These are phyloP conservation scores for Russula vinacea DNA, from an alignment of 768 basidiomycete species.

Conservation along the genomic window DNA sequence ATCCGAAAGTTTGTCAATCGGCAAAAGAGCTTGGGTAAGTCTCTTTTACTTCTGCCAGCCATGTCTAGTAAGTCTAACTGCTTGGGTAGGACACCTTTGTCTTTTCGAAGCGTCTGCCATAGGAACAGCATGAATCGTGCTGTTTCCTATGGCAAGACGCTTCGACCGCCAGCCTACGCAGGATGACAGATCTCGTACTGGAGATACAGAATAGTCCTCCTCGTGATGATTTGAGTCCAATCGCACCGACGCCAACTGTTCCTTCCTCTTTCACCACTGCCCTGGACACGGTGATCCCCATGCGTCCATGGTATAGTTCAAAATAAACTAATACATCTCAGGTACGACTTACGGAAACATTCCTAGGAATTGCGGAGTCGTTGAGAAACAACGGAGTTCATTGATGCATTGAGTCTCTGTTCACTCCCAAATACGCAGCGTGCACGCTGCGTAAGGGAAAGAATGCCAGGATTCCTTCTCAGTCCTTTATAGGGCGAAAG, in stretches of 20 bases:
- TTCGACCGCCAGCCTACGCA: conserved; percentile 37
- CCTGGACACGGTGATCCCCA: conserved; percentile 15
- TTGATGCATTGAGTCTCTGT: conserved; percentile 38
- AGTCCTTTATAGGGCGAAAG: no score
- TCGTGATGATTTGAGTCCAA: conserved; percentile 33
- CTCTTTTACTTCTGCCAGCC: not conserved
- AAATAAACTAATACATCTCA: conserved; percentile 29
- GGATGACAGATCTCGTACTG: conserved; percentile 53
- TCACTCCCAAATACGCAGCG: no score
- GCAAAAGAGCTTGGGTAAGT: conserved; percentile 46
- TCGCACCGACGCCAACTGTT: no score
- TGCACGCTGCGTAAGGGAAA: no score
- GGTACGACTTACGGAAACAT: conserved; percentile 55
- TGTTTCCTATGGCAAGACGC: conserved; percentile 49
- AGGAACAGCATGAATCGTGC: no score
- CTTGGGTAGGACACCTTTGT: conserved; percentile 47
- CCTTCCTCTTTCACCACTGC: conserved; percentile 46
- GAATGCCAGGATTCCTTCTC: no score
- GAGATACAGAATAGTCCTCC: conserved; percentile 47
- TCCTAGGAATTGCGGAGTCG: conserved; percentile 57
- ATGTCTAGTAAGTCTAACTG: not conserved
- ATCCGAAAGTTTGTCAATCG: conserved; percentile 44
- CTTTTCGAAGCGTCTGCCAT: no score
- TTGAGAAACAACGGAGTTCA: conserved; percentile 53
- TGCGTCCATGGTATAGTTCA: not conserved